Evolutionary conservation across 768 basidiomycete species (phyloP), one percentile per base, ranked within the genome.

Genomic region (Serendipita sp.): DNA sequence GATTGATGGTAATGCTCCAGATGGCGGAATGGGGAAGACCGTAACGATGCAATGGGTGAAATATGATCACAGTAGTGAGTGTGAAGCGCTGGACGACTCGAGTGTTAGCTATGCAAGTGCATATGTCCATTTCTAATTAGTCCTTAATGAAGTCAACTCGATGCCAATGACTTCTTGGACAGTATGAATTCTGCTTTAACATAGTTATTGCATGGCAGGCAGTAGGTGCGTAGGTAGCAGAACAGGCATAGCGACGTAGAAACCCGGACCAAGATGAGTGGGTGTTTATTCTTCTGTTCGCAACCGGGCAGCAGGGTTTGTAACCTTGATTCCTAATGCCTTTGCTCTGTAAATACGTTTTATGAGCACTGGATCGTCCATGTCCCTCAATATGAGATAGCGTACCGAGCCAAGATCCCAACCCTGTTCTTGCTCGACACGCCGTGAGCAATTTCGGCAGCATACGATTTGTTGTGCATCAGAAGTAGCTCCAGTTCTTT

Each of bases 71-170:
- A 98, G 93, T 70, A 88, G 83, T 69, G 76, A 79, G 62, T 92
- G 89, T 69, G 66, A 75, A 66, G 81, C 73, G 17, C 69, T 87
- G 61, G 73, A 76, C 51, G 90, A 93, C 71, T 90, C 87, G 34
- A 97, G 95, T 70, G 96, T 99, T 22, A 95, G 92, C 72, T 99
- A 99, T 70, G 94, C 93, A 5, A 95, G 93, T 70, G 96, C 85
- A 31, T 92, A 84, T 74, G 74, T 90, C 45, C 78, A 75, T 38
- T 80, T 90, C 71, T 86, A 76, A 66, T 28, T 22, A 20, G 7
- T 38, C 38, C 14, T 38, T 14, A 38, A 38, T 20, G 17, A 56
- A 20, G 11, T n/a, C 38, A 20, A 17, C 24, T 42, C 20, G 53
- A 9, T n/a, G 45, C 5, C 38, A 2, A 28, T 9, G 7, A 50